phyloP scores from a whole-genome alignment of 805 yeast genomes.

The Metschnikowia kofuensis region DNA sequence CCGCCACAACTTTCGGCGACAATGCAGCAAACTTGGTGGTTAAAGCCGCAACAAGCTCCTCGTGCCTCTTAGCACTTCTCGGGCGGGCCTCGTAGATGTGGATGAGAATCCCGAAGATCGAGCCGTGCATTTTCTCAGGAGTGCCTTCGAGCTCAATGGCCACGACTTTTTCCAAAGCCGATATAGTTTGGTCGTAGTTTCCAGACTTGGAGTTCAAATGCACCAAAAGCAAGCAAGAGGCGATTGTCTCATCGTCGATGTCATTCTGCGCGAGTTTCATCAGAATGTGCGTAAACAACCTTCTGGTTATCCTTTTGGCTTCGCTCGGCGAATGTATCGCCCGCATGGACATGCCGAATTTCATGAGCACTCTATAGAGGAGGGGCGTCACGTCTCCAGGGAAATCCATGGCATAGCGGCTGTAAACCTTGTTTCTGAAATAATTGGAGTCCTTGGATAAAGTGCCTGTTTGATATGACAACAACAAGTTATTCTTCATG shows the following conservation, averaged over 20 bases:
- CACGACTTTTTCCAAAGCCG: conserved; percentile 14
- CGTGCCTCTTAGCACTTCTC: conserved; percentile 3
- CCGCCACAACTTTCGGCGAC: conserved; percentile 6
- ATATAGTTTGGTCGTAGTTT: conserved; percentile 25
- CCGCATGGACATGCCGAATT: conserved; percentile 25
- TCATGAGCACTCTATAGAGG: conserved; percentile 28
- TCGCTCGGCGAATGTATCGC: conserved; percentile 22
- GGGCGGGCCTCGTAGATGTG: conserved; percentile 9
- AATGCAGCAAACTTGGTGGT: conserved; percentile 4
- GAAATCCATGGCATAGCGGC: conserved; percentile 20
- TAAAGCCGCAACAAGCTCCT: conserved; percentile 1
- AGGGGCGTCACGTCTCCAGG: conserved; percentile 32
- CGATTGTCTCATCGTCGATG: conserved; percentile 18
- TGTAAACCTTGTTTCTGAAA: conserved; percentile 20
- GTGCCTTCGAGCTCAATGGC: conserved; percentile 7
- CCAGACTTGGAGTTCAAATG: conserved; percentile 20
- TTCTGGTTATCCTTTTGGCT: conserved; percentile 18
- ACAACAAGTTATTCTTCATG: conserved; percentile 43
- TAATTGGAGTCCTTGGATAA: conserved; percentile 25
- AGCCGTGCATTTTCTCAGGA: conserved; percentile 7
- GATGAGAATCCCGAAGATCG: conserved; percentile 11
- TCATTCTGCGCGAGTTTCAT: not conserved
- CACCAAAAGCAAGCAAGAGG: conserved; percentile 30
- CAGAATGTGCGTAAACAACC: conserved; percentile 17
- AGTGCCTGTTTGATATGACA: conserved; percentile 41